Evolutionary conservation across 2,329 filamentous ascomycete species (phyloP).

Genomic region (Sclerotinia borealis): DNA sequence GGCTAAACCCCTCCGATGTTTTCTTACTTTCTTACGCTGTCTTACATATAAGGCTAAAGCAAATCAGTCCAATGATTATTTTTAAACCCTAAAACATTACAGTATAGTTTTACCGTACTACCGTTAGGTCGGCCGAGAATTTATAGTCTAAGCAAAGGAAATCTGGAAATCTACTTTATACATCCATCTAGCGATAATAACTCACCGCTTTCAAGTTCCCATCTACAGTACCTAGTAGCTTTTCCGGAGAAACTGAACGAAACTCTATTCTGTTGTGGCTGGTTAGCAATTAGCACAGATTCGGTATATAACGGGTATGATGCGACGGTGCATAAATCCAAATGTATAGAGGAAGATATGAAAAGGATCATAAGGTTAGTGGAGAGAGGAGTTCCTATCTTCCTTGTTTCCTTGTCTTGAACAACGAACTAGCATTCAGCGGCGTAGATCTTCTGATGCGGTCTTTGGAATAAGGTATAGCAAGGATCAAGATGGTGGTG

Average conservation of each 20-base stretch:
- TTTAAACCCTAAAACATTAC: neutral
- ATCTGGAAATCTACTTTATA: neutral
- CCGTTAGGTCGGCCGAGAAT: neutral
- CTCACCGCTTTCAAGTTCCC: neutral
- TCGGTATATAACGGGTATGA: too few species aligned
- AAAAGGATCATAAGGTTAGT: neutral
- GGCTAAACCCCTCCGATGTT: neutral
- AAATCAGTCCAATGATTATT: neutral
- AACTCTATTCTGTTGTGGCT: neutral
- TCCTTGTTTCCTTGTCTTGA: constrained; percentile 1
- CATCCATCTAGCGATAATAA: neutral
- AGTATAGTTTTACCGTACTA: neutral
- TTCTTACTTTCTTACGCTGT: neutral
- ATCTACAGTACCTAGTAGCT: too few species aligned
- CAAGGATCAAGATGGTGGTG: constrained; percentile 1
- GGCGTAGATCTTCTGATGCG: constrained; percentile 13
- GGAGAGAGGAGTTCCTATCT: neutral
- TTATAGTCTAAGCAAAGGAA: neutral
- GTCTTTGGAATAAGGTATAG: constrained; percentile 7
- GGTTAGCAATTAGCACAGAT: neutral
- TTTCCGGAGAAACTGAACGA: neutral
- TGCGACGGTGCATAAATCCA: constrained; percentile 1
- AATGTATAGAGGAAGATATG: neutral
- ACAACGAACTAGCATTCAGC: constrained; percentile 8
- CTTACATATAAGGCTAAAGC: too few species aligned